Evolutionary conservation across 441 rosid genomes (phyloP).

Genomic region (Hypseocharis bilobata): DNA sequence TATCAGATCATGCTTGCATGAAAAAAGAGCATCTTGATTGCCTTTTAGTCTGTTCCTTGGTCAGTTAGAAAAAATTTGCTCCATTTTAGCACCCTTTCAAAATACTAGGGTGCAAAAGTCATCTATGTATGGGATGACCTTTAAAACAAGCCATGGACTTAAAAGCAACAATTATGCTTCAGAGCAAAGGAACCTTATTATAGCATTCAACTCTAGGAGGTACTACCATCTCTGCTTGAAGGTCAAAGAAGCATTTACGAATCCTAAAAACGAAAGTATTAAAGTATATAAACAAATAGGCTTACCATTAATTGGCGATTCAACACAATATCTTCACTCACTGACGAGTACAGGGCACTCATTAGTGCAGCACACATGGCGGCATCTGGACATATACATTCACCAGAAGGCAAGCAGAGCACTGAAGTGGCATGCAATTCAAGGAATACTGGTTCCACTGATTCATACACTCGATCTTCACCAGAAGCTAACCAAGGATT

Average conservation of each 20-base stretch:
- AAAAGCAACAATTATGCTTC: neutral
- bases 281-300: no score
- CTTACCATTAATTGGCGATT: slow-evolving; percentile 78
- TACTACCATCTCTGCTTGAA: no score
- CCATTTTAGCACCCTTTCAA: neutral
- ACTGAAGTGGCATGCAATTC: slow-evolving; percentile 85
- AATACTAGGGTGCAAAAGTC: neutral
- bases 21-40: no score
- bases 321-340: slow-evolving; percentile 66
- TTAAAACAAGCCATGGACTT: neutral
- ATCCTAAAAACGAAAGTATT: no score
- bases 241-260: no score
- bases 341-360: slow-evolving; percentile 87
- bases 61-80: neutral
- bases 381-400: slow-evolving; percentile 84
- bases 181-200: no score
- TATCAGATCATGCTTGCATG: neutral
- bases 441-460: slow-evolving; percentile 49
- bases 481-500: slow-evolving; percentile 61
- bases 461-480: slow-evolving; percentile 48
- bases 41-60: neutral
- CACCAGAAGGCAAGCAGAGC: slow-evolving; percentile 93
- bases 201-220: no score
- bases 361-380: slow-evolving; percentile 69
- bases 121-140: no score